These are phyloP conservation scores for Heracleum sosnowskyi DNA, from an alignment of 129 eudicot genomes.

Conservation along the genomic window DNA sequence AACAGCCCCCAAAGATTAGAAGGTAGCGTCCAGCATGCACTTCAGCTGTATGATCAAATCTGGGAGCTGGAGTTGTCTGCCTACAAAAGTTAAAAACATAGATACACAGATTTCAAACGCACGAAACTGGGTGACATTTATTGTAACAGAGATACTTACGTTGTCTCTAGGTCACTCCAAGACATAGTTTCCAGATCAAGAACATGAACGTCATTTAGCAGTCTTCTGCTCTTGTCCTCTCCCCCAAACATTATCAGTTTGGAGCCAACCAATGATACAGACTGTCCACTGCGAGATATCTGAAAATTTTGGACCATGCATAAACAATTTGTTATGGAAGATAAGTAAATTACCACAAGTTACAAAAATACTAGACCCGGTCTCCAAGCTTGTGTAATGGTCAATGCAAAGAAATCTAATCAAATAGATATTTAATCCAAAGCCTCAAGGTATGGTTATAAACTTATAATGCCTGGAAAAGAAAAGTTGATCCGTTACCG, in stretches of 20 bases:
- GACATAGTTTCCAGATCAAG: conserved; percentile 76
- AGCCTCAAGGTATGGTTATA: not conserved
- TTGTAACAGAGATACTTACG: conserved; percentile 32
- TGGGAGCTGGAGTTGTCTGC: conserved; percentile 86
- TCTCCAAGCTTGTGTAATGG: conserved; percentile 1
- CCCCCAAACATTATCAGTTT: conserved; percentile 96
- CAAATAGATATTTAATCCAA: not conserved
- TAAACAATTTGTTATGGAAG: conserved; percentile 1
- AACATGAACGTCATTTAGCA: conserved; percentile 74
- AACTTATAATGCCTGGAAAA: not conserved
- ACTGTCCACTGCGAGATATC: conserved; percentile 92
- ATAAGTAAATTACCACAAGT: not conserved
- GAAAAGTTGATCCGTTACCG: conserved; percentile 40
- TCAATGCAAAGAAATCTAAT: not conserved
- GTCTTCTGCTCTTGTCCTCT: conserved; percentile 54
- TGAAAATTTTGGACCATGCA: conserved; percentile 20
- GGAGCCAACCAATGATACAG: conserved; percentile 72
- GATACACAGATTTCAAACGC: conserved; percentile 7
- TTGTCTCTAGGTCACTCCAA: conserved; percentile 62
- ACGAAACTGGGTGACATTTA: conserved; percentile 10
- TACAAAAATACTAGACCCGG: not conserved
- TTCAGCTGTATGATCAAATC: conserved; percentile 87
- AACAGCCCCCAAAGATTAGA: conserved; percentile 87
- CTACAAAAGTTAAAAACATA: conserved; percentile 45
- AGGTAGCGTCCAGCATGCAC: conserved; percentile 85